phyloP scores from a whole-genome alignment of 2,329 filamentous ascomycete species.

The Pestalotiopsis sp. region DNA sequence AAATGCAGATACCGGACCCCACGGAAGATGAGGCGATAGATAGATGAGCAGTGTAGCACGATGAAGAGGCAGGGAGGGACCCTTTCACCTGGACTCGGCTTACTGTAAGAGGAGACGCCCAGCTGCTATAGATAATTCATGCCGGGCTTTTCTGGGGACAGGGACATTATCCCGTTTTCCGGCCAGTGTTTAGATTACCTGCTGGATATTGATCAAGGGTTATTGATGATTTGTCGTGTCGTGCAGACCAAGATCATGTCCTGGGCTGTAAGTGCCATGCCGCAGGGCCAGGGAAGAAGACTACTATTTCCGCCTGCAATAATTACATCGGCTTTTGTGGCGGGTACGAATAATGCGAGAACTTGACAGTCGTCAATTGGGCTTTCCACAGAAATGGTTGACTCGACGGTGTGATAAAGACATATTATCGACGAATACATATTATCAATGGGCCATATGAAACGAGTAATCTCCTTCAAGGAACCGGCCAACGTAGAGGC shows the following conservation, averaged over 20 bases:
- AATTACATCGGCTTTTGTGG: too few relatives aligned
- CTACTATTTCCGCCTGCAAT: too few relatives aligned
- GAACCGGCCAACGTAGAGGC: neutral
- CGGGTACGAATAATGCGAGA: too few relatives aligned
- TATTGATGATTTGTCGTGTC: neutral
- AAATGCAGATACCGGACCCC: neutral
- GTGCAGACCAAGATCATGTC: neutral
- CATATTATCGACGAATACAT: neutral
- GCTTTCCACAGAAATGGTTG: too few relatives aligned
- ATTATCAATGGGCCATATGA: neutral
- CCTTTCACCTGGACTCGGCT: neutral
- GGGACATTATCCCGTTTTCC: neutral
- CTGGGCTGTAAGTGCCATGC: neutral
- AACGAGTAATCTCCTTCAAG: neutral
- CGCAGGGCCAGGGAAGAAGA: too few relatives aligned
- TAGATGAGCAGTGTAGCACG: neutral
- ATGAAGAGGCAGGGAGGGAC: neutral
- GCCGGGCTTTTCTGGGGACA: neutral
- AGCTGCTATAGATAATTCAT: neutral
- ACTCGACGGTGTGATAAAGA: too few relatives aligned
- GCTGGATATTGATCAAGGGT: neutral
- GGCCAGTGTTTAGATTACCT: neutral
- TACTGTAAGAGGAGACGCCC: neutral
- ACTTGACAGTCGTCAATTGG: too few relatives aligned
- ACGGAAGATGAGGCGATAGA: neutral